Base-by-base conservation (phyloP, 2,329 filamentous ascomycete genomes). In the Nemania bipapillata region DNA sequence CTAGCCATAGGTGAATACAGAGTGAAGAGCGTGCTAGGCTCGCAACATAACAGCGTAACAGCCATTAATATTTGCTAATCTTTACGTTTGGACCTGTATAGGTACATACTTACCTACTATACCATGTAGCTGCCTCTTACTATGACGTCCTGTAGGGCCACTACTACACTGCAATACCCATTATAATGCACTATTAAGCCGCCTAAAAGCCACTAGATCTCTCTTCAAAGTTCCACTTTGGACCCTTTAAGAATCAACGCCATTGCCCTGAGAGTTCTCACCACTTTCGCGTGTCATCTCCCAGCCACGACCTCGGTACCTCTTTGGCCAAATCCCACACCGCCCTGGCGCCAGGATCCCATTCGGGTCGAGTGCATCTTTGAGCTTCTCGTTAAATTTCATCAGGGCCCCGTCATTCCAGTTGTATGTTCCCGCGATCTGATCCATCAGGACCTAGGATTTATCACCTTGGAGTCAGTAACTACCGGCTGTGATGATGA, bases 291-390 rank as follows among this genome's bases (percentile, higher is more conserved):
- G 71, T 4, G 75, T 78, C 79, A 81, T 79, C 74, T 80, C 78
- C 79, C 79, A 81, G 12, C 76, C 78, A 9, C 76, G 72, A 8
- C 74, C 75, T 6, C 79, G 73, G 55, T 80, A 81, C 50, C 75
- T 69, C 63, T 67, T 72, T 0, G 77, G 77, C 78, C 78, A 79
- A 64, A 79, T 77, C 4, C 78, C 77, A 47, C 74, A 77, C 12
- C 74, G 74, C 3, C 78, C 78, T 0, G 78, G 78, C 0, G 77
- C 76, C 56, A 79, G 70, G 45, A 79, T 78, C 8, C 77, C 77
- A 24, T 77, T 77, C 0, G 81, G 82, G 65, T 83, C 82, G 3
- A 84, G 73, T 1, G 80, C 77, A 42, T 84, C 79, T 74, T 84
- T 84, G 22, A 83, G 65, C 42, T 70, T 78, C 73, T 81, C 79